These are phyloP conservation scores for Entomortierella chlamydospora DNA, from an alignment of 192 early-diverging fungal genomes.

Conservation along the genomic window DNA sequence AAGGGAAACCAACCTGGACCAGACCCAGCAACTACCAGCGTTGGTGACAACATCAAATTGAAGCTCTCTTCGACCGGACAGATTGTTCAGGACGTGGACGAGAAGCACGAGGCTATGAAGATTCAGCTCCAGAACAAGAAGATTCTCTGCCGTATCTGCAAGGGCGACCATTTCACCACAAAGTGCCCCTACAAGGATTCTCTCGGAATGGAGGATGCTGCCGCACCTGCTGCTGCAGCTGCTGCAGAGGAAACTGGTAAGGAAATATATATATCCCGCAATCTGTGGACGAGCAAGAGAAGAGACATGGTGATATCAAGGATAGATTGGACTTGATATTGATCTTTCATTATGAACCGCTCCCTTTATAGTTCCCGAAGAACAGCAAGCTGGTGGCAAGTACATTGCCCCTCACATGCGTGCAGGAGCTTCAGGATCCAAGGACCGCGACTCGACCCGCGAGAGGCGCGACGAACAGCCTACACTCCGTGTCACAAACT, in stretches of 20 bases:
- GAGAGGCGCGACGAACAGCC: conserved; percentile 75
- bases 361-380: conserved; percentile 24
- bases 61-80: conserved; percentile 83
- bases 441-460: conserved; percentile 58
- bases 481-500: conserved; percentile 93
- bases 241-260: conserved; percentile 61
- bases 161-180: conserved; percentile 95
- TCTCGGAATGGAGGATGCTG: conserved; percentile 79
- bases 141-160: conserved; percentile 95
- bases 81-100: conserved; percentile 71
- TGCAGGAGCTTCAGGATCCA: conserved; percentile 41
- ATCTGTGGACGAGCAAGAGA: no score
- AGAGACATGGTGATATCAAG: no score
- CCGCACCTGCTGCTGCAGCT: conserved; percentile 50
- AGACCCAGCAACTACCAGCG: conserved; percentile 87
- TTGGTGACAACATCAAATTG: conserved; percentile 88
- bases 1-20: conserved; percentile 82
- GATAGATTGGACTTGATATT: not conserved
- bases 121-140: conserved; percentile 78
- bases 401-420: conserved; percentile 94
- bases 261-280: not conserved
- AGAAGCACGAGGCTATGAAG: conserved; percentile 70
- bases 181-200: conserved; percentile 99
- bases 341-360: not conserved
- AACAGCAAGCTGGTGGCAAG: conserved; percentile 63